Evolutionary conservation across 2,329 filamentous ascomycete species (phyloP).

Genomic region (Apiospora koreana): DNA sequence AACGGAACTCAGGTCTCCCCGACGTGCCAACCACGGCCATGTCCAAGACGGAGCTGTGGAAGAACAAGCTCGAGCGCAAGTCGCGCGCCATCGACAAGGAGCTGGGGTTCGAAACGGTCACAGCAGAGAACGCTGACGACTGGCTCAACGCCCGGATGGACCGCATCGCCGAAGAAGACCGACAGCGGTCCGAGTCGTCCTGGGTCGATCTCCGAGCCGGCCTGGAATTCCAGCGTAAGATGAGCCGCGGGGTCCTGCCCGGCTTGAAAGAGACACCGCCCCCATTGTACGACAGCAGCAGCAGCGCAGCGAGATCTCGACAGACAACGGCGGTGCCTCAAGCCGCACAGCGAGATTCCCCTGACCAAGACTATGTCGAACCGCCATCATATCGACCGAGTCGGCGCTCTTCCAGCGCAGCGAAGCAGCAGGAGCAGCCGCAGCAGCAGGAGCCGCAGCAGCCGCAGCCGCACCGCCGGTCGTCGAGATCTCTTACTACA

Average conservation of each 20-base stretch:
- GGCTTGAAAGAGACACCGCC: not conserved
- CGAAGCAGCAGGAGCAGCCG: not conserved
- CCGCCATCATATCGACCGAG: not conserved
- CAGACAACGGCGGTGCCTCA: not conserved
- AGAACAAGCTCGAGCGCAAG: not conserved
- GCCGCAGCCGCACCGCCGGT: not conserved
- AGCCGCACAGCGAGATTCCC: not conserved
- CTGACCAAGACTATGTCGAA: not conserved
- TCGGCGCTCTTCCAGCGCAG: not conserved
- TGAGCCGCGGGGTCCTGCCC: conserved; percentile 2
- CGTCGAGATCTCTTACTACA: not conserved
- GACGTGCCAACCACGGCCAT: not conserved
- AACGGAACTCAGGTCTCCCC: not conserved
- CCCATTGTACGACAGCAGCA: not conserved
- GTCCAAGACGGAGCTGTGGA: not conserved
- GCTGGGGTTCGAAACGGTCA: not conserved
- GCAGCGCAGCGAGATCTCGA: not conserved
- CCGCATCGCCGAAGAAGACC: not conserved
- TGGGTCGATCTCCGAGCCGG: not conserved
- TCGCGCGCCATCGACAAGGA: not conserved
- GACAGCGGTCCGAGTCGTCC: not conserved
- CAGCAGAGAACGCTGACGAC: not conserved
- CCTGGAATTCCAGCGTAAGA: not conserved
- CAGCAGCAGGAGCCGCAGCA: too few relatives aligned
- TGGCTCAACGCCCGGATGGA: not conserved